These are phyloP conservation scores for Fusarium begoniae DNA, from an alignment of 2,329 filamentous ascomycete species.

Conservation along the genomic window DNA sequence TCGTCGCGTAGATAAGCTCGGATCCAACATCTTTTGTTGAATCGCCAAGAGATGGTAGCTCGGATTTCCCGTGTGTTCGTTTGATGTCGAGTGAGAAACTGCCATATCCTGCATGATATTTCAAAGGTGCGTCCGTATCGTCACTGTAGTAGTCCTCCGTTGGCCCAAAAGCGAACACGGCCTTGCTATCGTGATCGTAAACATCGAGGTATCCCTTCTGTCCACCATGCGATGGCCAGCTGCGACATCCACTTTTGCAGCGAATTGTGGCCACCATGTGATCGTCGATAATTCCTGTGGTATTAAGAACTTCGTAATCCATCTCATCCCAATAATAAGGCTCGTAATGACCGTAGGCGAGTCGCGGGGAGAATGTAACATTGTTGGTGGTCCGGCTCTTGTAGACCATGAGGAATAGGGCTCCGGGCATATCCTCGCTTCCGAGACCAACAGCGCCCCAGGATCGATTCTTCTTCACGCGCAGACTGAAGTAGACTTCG, in stretches of 20 bases:
- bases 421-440: constrained; percentile 58
- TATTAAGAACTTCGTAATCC: constrained; percentile 54
- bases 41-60: constrained; percentile 50
- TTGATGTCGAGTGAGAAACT: constrained; percentile 65
- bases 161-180: constrained; percentile 67
- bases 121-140: constrained; percentile 54
- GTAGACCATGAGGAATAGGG: constrained; percentile 66
- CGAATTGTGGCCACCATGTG: constrained; percentile 60
- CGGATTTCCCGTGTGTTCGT: constrained; percentile 58
- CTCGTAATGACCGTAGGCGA: constrained; percentile 61
- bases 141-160: constrained; percentile 55
- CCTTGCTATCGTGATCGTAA: constrained; percentile 56
- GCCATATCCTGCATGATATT: constrained; percentile 63
- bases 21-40: constrained; percentile 50
- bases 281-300: constrained; percentile 58
- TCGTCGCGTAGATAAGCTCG: constrained; percentile 43
- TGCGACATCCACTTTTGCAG: constrained; percentile 61
- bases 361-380: constrained; percentile 65
- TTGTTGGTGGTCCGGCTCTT: constrained; percentile 55
- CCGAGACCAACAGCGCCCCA: constrained; percentile 68
- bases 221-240: constrained; percentile 52
- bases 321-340: constrained; percentile 58
- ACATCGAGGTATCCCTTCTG: constrained; percentile 58
- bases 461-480: constrained; percentile 54
- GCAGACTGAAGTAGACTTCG: constrained; percentile 65